Conservation (phyloP, 306 rosid genomes). For the Fragaria vesca region DNA sequence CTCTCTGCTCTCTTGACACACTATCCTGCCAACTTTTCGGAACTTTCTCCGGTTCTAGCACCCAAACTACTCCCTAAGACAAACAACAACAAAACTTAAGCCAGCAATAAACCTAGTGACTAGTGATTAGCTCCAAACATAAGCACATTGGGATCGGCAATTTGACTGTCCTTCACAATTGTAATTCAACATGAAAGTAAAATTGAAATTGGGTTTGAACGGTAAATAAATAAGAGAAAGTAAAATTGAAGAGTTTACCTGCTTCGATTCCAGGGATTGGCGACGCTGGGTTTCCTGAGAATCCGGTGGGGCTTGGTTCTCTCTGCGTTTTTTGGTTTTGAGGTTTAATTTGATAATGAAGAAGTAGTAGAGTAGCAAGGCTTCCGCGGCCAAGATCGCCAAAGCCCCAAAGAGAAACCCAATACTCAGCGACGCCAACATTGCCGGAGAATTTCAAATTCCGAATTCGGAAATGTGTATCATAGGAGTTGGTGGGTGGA, state of each 20-base stretch:
- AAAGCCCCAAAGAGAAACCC: conserved; percentile 71
- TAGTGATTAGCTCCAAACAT: not conserved
- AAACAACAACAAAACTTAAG: not conserved
- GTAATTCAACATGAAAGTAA: too few species aligned
- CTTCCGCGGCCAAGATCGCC: conserved; percentile 57
- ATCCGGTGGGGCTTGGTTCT: not conserved
- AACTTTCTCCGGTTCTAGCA: conserved; percentile 64
- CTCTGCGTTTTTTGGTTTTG: conserved; percentile 30
- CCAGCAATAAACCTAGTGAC: not conserved
- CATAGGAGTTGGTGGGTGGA: not conserved
- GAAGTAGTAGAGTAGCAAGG: conserved; percentile 34
- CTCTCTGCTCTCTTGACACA: conserved; percentile 7
- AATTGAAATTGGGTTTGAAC: too few species aligned
- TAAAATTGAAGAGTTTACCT: conserved; percentile 37
- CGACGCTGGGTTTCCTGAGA: conserved; percentile 28
- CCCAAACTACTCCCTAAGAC: conserved; percentile 72
- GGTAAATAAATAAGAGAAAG: too few species aligned
- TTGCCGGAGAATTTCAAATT: not conserved
- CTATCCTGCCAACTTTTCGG: conserved; percentile 39
- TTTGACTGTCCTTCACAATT: too few species aligned
- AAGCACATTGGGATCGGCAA: too few species aligned
- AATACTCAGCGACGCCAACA: conserved; percentile 38
- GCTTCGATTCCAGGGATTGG: conserved; percentile 54
- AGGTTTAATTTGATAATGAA: conserved; percentile 49
- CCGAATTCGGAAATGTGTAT: not conserved